phyloP scores from a whole-genome alignment of 2,329 filamentous ascomycete species.

The Fusarium sp. region DNA sequence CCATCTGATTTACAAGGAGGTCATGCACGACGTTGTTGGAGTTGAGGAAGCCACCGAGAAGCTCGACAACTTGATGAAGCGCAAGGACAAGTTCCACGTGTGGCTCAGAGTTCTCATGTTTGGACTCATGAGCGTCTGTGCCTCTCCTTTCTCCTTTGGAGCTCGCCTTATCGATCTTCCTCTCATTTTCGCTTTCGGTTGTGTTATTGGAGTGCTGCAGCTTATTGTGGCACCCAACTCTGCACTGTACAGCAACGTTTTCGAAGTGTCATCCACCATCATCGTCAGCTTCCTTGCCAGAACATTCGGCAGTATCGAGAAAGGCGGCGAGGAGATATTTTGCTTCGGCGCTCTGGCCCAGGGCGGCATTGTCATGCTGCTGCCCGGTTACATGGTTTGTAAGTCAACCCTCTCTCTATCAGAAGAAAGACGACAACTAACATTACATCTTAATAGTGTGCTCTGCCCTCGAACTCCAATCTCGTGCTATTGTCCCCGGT shows the following conservation, averaged over 20 bases:
- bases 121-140: conserved; percentile 79
- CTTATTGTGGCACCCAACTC: conserved; percentile 79
- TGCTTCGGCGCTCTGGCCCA: conserved; percentile 78
- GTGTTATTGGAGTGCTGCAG: conserved; percentile 78
- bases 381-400: conserved; percentile 75
- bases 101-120: conserved; percentile 74
- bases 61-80: conserved; percentile 69
- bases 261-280: conserved; percentile 74
- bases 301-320: conserved; percentile 72
- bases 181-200: conserved; percentile 79
- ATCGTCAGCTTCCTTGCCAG: conserved; percentile 74
- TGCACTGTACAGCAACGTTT: conserved; percentile 76
- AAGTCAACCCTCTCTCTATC: conserved; percentile 44
- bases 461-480: conserved; percentile 75
- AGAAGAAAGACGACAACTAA: neutral
- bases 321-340: conserved; percentile 62
- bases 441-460: conserved; percentile 51
- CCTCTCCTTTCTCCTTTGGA: conserved; percentile 82
- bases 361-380: conserved; percentile 75
- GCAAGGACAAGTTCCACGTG: conserved; percentile 68
- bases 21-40: conserved; percentile 72
- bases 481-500: conserved; percentile 77
- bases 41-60: conserved; percentile 70
- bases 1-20: conserved; percentile 75
- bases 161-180: conserved; percentile 81